Evolutionary conservation across 176 grass and related monocot species (phyloP).

Genomic region (Musa troglodytarum): DNA sequence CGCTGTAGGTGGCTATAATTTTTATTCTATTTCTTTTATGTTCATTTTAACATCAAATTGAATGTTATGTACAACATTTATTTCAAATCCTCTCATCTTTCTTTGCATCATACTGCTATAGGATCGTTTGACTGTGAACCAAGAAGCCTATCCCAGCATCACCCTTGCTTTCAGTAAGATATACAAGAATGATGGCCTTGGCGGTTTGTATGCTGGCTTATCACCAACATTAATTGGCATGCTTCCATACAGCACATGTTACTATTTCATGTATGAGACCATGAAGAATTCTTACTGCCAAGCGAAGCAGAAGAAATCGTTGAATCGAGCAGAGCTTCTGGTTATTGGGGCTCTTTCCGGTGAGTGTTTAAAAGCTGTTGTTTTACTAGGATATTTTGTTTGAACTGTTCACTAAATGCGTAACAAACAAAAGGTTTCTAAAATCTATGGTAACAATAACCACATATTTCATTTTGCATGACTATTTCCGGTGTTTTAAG

Average conservation of each 20-base stretch:
- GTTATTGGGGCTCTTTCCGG: slow-evolving; percentile 77
- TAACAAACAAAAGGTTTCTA: not conserved
- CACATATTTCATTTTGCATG: too few species aligned
- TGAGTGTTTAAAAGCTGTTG: slow-evolving; percentile 11
- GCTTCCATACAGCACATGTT: slow-evolving; percentile 93
- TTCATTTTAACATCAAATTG: not conserved
- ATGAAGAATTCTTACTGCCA: slow-evolving; percentile 58
- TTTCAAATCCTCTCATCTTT: not conserved
- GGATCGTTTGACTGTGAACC: slow-evolving; percentile 68
- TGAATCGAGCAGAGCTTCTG: slow-evolving; percentile 60
- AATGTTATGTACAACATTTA: not conserved
- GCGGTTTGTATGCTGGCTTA: slow-evolving; percentile 66
- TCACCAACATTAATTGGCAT: slow-evolving; percentile 69
- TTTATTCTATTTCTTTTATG: not conserved
- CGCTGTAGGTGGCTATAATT: too few species aligned
- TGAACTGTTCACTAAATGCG: not conserved
- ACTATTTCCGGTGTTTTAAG: too few species aligned
- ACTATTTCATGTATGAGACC: slow-evolving; percentile 91
- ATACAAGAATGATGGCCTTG: slow-evolving; percentile 39
- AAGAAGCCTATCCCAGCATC: slow-evolving; percentile 51
- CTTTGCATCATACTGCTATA: slow-evolving; percentile 12
- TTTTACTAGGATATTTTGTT: not conserved
- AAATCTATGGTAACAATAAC: not conserved
- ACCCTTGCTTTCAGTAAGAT: slow-evolving; percentile 55
- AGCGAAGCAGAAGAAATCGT: slow-evolving; percentile 43